A percentile compares a stretch with the other conserved stretches of the same genome.
Evolutionary conservation across 2,329 filamentous ascomycete species (phyloP).

Genomic region (Monilinia aucupariae): DNA sequence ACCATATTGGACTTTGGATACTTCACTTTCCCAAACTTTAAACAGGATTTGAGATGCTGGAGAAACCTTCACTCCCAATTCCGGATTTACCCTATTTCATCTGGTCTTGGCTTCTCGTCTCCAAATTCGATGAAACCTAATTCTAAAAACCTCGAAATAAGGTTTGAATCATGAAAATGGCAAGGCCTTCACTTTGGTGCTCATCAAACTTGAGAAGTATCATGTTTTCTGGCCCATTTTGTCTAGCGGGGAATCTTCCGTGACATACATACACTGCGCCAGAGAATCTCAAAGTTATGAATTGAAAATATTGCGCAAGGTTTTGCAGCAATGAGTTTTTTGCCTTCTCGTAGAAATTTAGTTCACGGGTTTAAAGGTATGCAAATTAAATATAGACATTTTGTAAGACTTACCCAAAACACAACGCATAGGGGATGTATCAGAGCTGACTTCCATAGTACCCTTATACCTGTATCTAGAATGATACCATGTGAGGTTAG

Average conservation of each 20-base stretch:
- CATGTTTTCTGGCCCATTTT: neutral
- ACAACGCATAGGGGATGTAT: too few species aligned
- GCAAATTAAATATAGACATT: too few species aligned
- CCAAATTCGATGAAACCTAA: neutral
- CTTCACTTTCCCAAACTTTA: neutral
- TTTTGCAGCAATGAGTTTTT: too few species aligned
- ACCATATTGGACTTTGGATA: neutral
- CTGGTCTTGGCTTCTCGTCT: neutral
- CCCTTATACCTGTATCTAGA: too few species aligned
- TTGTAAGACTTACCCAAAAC: too few species aligned
- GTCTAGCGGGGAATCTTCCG: neutral
- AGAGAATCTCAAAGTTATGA: neutral
- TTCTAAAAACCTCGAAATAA: neutral
- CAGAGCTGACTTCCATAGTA: too few species aligned
- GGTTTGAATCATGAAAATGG: neutral
- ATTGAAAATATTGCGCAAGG: neutral
- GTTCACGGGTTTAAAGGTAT: too few species aligned
- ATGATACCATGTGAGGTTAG: too few species aligned
- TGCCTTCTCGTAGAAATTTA: too few species aligned
- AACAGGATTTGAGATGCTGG: neutral
- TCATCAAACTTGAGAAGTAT: too few species aligned
- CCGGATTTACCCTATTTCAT: neutral
- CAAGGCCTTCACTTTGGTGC: neutral
- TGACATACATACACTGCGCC: neutral
- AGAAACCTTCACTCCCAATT: too few species aligned